phyloP scores from a whole-genome alignment of 352 stramenopile species.

The Pythium pyrilobum region DNA sequence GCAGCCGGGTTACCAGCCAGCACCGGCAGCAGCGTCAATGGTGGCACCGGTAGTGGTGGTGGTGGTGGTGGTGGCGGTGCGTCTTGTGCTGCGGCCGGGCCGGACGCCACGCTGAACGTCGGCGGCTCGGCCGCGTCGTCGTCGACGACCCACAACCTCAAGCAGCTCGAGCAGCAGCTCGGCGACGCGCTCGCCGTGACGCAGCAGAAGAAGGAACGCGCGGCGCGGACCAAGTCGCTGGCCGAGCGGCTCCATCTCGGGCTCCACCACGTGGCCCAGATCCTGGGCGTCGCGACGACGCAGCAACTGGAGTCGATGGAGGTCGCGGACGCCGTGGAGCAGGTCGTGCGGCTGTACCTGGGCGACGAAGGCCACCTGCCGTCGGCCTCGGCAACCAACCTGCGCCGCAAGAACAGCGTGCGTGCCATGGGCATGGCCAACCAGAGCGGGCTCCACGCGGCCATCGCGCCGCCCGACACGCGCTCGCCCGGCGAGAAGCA shows the following conservation, averaged over 20 bases:
- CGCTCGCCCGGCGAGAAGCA: constrained; percentile 55
- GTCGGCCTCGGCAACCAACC: constrained; percentile 33
- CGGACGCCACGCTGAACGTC: too few relatives aligned
- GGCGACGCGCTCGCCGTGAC: constrained; percentile 36
- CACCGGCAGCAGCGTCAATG: neutral
- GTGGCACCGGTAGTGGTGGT: neutral
- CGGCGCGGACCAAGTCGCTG: constrained; percentile 45
- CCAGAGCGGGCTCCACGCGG: constrained; percentile 28
- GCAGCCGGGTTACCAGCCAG: constrained; percentile 7
- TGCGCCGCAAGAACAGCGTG: constrained; percentile 74
- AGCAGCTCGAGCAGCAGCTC: constrained; percentile 65
- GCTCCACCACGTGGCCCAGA: constrained; percentile 69
- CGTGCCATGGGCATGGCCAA: constrained; percentile 34
- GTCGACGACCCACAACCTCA: constrained; percentile 37
- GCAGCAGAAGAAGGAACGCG: constrained; percentile 71
- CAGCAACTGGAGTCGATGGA: constrained; percentile 52
- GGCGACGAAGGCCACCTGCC: constrained; percentile 71
- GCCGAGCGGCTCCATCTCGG: constrained; percentile 71
- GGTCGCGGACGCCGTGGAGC: constrained; percentile 66
- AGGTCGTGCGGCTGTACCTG: constrained; percentile 65
- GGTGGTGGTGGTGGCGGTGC: too few relatives aligned
- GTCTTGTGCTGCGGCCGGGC: too few relatives aligned
- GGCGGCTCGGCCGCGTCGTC: neutral
- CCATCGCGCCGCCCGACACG: constrained; percentile 25
- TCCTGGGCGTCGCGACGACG: constrained; percentile 45